These are phyloP conservation scores for Termitomyces sp. DNA, from an alignment of 1,284 basidiomycete genomes.

Conservation along the genomic window DNA sequence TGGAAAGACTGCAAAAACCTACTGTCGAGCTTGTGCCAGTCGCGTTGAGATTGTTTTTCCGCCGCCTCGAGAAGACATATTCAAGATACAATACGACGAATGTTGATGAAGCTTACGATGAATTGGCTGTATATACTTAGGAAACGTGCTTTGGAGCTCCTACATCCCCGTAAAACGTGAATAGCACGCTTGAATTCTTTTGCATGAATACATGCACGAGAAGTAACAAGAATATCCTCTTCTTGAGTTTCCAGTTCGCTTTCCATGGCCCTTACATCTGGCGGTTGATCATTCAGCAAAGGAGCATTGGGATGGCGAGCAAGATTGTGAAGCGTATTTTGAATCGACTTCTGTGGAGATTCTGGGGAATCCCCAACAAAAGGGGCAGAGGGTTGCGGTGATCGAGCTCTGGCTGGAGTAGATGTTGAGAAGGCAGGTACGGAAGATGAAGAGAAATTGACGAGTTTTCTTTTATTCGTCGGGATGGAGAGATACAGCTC, in stretches of 20 bases:
- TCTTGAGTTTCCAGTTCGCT: slow-evolving; percentile 55
- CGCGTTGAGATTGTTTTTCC: slow-evolving; percentile 62
- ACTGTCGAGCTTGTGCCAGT: slow-evolving; percentile 75
- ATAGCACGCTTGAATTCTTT: slow-evolving; percentile 79
- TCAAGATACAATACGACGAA: background rate
- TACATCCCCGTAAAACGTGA: slow-evolving; percentile 58
- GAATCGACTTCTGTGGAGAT: slow-evolving; percentile 26
- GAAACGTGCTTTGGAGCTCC: slow-evolving; percentile 72
- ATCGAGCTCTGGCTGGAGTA: slow-evolving; percentile 45
- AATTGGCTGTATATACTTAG: slow-evolving; percentile 79
- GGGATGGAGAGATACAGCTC: slow-evolving; percentile 66
- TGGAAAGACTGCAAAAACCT: slow-evolving; percentile 24
- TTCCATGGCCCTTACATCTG: slow-evolving; percentile 33
- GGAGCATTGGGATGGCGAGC: slow-evolving; percentile 26
- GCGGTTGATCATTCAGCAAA: slow-evolving; percentile 20
- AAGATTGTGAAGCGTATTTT: slow-evolving; percentile 20
- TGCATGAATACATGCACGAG: slow-evolving; percentile 71
- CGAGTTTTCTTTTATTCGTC: slow-evolving; percentile 37
- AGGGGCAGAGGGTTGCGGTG: slow-evolving; percentile 32
- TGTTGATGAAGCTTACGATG: slow-evolving; percentile 54
- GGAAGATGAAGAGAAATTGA: slow-evolving; percentile 20
- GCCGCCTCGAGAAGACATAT: slow-evolving; percentile 39
- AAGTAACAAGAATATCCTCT: slow-evolving; percentile 64
- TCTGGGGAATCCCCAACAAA: slow-evolving; percentile 35
- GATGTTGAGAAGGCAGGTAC: slow-evolving; percentile 41